Evolutionary conservation across 768 basidiomycete species (phyloP).

Genomic region (Cubamyces lactineus): DNA sequence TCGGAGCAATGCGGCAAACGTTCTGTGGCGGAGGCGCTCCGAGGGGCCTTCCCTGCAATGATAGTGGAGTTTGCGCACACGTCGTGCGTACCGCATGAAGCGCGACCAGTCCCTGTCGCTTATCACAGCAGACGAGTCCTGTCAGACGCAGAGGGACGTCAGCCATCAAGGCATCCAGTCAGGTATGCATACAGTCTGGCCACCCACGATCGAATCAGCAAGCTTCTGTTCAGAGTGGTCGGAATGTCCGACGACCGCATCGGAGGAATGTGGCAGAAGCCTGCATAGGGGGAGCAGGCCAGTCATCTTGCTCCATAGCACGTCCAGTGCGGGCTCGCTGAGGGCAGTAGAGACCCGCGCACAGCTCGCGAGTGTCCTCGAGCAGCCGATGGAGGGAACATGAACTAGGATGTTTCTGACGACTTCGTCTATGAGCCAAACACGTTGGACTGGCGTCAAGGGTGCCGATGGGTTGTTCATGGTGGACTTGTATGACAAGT

Average conservation of each 20-base stretch:
- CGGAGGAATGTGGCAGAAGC: neutral
- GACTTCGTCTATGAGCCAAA: conserved; percentile 18
- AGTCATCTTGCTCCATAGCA: conserved; percentile 17
- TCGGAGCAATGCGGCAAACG: conserved; percentile 10
- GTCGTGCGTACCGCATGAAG: conserved; percentile 12
- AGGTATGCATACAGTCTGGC: neutral
- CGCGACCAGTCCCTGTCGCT: conserved; percentile 11
- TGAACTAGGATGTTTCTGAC: conserved; percentile 15
- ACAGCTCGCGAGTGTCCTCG: conserved; percentile 14
- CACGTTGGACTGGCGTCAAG: neutral
- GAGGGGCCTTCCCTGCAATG: conserved; percentile 2
- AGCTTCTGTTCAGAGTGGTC: too few relatives aligned
- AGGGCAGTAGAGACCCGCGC: conserved; percentile 13
- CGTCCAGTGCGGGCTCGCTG: conserved; percentile 18
- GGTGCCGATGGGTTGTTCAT: neutral
- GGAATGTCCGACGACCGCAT: neutral
- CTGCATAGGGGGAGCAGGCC: conserved; percentile 3
- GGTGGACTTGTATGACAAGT: neutral
- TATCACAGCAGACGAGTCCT: neutral
- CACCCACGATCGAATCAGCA: neutral
- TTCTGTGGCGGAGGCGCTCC: conserved; percentile 2
- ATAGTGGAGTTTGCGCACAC: conserved; percentile 19
- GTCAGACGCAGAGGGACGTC: neutral
- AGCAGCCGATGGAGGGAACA: conserved; percentile 1
- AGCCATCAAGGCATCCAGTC: neutral